phyloP scores from a whole-genome alignment of 805 yeast species.

The Yarrowia osloensis region DNA sequence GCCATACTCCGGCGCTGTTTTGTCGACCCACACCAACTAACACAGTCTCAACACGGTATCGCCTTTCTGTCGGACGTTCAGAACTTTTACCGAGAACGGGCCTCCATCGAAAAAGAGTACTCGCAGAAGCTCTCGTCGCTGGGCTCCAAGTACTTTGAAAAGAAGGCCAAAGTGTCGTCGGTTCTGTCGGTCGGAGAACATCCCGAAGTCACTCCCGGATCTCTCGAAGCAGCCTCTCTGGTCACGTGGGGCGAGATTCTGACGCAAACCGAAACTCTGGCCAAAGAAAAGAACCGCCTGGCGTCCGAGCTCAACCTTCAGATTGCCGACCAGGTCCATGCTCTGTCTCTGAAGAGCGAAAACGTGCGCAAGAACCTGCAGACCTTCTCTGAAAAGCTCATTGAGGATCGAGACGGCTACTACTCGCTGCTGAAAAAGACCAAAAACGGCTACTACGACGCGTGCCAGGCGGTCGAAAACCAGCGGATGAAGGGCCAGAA shows the following conservation, averaged over 20 bases:
- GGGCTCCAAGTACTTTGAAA: conserved; percentile 68
- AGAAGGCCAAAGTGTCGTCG: conserved; percentile 70
- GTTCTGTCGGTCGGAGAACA: conserved; percentile 82
- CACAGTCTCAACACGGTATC: conserved; percentile 50
- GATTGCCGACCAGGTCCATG: conserved; percentile 61
- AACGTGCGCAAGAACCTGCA: conserved; percentile 58
- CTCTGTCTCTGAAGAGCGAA: conserved; percentile 56
- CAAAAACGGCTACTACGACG: conserved; percentile 75
- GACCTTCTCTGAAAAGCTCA: conserved; percentile 60
- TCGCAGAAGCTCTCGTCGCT: conserved; percentile 64
- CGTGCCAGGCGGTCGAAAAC: conserved; percentile 77
- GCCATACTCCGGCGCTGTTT: too few relatives aligned
- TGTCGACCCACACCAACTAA: background rate
- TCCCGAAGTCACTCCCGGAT: conserved; percentile 92
- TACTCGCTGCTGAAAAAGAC: conserved; percentile 62
- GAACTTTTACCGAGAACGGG: conserved; percentile 79
- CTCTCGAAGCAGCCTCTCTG: conserved; percentile 81
- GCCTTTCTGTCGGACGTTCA: conserved; percentile 79
- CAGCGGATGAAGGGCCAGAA: conserved; percentile 75
- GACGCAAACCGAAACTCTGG: conserved; percentile 76
- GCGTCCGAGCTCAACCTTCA: conserved; percentile 61
- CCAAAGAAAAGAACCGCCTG: conserved; percentile 63
- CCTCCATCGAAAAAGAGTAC: conserved; percentile 81
- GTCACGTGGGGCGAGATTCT: conserved; percentile 90
- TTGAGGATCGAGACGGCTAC: conserved; percentile 49